Evolutionary conservation across 225 moss, liverwort and hornwort genomes (phyloP), one percentile per base, ranked within the genome.

Genomic region (Lunularia cruciata): DNA sequence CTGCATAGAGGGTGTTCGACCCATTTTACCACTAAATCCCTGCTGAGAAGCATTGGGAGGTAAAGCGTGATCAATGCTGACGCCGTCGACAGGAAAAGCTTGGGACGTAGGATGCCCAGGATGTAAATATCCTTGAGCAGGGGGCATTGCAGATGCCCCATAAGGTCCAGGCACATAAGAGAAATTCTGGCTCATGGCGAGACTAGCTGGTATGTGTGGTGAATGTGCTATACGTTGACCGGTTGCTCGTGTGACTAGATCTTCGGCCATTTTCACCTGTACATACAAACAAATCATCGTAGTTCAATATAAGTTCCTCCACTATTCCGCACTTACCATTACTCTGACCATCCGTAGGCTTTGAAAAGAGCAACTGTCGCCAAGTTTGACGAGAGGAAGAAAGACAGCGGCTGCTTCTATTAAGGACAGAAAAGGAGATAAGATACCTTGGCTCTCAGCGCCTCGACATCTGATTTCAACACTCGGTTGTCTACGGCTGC

Each of bases 1-100:
- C 72, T 93, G 93, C 93, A 93, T 93, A 20, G 93, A 93, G 13
- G 93, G 93, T 1, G 93, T 93, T 52, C 93, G 82, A 27, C 88
- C 88, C 93, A 93, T 93, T 69, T 93, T 93, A 45, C 85, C 85
- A 36, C 77, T 73, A 60, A 42, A 28, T 49, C 71, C 81, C 40
- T 73, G 77, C 45, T 77, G 74, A 23, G 40, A 43, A 8, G 31
- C 70, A 5, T 42, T 65, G 2, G 65, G 37, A 35, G 54, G 60
- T 26, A 63, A 40, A 49, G 61, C 52, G 38, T 70, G 73, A 22
- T 76, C 72, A 12, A 57, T 16, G 9, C 49, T 65, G 31, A 9
- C 43, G 23, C 69, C 73, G 54, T 60, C 49, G 35, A 32, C 12
- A 20, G 74, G 49, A 30, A 42, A 62, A 33, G 49, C 77, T 47